Conservation (phyloP, 1,284 basidiomycete species). For the Blastosporella zonata region DNA sequence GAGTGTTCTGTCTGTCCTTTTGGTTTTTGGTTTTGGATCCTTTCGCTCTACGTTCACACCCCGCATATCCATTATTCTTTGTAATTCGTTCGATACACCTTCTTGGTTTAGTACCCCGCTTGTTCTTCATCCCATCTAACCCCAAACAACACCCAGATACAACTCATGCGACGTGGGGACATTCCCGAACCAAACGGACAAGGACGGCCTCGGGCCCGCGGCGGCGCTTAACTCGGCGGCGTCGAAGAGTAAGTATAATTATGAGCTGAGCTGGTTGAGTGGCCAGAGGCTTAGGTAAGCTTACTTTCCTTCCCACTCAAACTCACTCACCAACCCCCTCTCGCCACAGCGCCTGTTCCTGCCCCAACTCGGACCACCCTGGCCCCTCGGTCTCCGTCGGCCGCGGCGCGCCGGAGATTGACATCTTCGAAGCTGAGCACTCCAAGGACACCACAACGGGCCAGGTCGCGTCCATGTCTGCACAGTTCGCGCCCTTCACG, state of each 20-base stretch:
- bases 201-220: conserved; percentile 48
- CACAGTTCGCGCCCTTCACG: conserved; percentile 65
- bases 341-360: conserved; percentile 38
- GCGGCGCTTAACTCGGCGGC: conserved; percentile 51
- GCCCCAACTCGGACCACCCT: conserved; percentile 43
- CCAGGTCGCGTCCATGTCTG: conserved; percentile 58
- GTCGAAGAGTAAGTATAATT: conserved; percentile 43
- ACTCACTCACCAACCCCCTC: conserved; percentile 29
- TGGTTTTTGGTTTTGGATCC: too few relatives aligned
- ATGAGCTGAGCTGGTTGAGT: conserved; percentile 58
- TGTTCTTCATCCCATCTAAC: too few relatives aligned
- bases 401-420: conserved; percentile 81
- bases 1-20: too few relatives aligned
- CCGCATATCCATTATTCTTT: too few relatives aligned
- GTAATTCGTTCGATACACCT: too few relatives aligned
- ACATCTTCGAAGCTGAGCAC: conserved; percentile 74
- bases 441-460: conserved; percentile 45
- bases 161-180: conserved; percentile 77
- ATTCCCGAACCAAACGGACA: conserved; percentile 65
- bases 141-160: conserved; percentile 36
- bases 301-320: conserved; percentile 24
- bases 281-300: conserved; percentile 63
- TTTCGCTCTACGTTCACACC: too few relatives aligned
- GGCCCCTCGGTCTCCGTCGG: conserved; percentile 40
- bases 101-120: too few relatives aligned